phyloP scores from a whole-genome alignment of 106 monocot species.

The Chionographis japonica region DNA sequence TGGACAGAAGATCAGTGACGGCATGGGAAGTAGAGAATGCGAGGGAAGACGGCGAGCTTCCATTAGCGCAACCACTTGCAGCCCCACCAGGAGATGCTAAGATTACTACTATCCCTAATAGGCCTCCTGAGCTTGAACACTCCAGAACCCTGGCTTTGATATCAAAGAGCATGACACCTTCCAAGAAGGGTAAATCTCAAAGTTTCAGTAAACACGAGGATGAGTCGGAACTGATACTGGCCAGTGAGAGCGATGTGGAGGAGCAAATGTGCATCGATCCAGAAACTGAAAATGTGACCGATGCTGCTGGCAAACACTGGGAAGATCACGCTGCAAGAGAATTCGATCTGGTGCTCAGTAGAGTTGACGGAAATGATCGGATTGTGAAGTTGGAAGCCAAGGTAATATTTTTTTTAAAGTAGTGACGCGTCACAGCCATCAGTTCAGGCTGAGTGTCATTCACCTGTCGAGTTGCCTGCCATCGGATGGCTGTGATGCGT shows the following conservation, averaged over 20 bases:
- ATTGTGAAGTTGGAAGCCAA: slow-evolving; percentile 66
- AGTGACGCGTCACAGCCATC: too few relatives aligned
- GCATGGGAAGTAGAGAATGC: slow-evolving; percentile 59
- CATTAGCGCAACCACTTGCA: slow-evolving; percentile 19
- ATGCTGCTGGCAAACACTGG: slow-evolving; percentile 36
- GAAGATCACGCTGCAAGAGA: slow-evolving; percentile 54
- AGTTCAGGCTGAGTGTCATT: too few relatives aligned
- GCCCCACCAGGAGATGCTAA: slow-evolving; percentile 19
- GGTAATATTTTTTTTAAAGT: slow-evolving; percentile 32
- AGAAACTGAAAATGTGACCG: slow-evolving; percentile 27
- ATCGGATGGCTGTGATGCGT: too few relatives aligned
- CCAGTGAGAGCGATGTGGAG: slow-evolving; percentile 70
- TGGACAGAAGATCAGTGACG: slow-evolving; percentile 52
- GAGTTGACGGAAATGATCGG: slow-evolving; percentile 21
- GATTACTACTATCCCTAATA: slow-evolving; percentile 5
- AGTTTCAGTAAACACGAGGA: slow-evolving; percentile 46
- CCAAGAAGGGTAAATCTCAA: slow-evolving; percentile 45
- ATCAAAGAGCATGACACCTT: slow-evolving; percentile 57
- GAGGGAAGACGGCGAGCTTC: slow-evolving; percentile 96
- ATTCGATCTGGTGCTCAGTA: slow-evolving; percentile 47
- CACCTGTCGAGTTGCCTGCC: too few relatives aligned
- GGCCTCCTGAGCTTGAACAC: slow-evolving; percentile 30
- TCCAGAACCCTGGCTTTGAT: slow-evolving; percentile 70
- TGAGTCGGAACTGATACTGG: slow-evolving; percentile 58
- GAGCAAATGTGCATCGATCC: slow-evolving; percentile 26